Base-by-base conservation (phyloP, 2,329 filamentous ascomycete species). In the Esteya vermicola region DNA sequence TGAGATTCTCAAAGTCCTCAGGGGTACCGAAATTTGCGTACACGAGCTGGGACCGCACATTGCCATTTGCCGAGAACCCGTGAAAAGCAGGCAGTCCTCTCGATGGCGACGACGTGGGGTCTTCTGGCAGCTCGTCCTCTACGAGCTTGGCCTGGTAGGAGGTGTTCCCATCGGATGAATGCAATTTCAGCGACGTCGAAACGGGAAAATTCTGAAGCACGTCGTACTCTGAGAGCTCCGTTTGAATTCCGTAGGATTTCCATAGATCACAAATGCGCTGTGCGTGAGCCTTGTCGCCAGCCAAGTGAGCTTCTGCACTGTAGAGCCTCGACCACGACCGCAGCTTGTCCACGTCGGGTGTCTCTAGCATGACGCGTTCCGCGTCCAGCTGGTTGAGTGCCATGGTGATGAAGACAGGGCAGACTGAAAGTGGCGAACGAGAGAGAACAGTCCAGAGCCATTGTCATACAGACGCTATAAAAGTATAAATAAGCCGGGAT, bases 21-120 rank as follows among this genome's bases (percentile, higher is more conserved):
- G 36, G 36, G 19, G 25, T 38, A 5, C 25, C 36, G 31, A 38
- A 38, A 18, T 38, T 38, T 6, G 36, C 36, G 26, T 38, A 38
- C 13, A 38, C 36, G 4, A 38, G 26, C 9, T 19, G 8, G 8
- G 36, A 25, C 25, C 10, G 10, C 5, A 38, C 36, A 14, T 21
- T 13, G 8, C 36, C 36, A n/a, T 38, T 38, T 6, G 36, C 36
- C 4, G 36, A 19, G 20, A 38, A 38, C 7, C 36, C 36, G 26
- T 38, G 36, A n/a, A 38, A 38, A 6, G 36, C 25, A 4, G 36
- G 36, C 12, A 38, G 26, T 3, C 36, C 36, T 7, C 26, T 6
- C 4, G 16, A 9, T 5, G 36, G 36, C 16, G 36, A 6, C 10
- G 36, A 38, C 9, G 36, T 38, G 3, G 36, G 36, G 26, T 38